A percentile compares a stretch with the other conserved stretches of the same genome.
Evolutionary conservation across 352 stramenopile genomes (phyloP).

Genomic region (Phytophthora tubulina): DNA sequence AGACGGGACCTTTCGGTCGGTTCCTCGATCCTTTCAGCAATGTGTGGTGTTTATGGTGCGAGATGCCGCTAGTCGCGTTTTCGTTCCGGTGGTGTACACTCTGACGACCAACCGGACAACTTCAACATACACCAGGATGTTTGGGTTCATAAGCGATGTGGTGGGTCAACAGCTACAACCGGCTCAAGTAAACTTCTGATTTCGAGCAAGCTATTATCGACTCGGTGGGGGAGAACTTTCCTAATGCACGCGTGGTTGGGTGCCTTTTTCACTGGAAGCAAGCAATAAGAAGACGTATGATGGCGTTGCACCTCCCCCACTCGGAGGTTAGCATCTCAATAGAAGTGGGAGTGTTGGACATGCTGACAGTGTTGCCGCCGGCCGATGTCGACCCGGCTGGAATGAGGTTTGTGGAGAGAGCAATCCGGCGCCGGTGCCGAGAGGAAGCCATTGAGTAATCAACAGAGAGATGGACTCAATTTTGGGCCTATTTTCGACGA

Average conservation of each 20-base stretch:
- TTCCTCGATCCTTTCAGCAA: constrained; percentile 21
- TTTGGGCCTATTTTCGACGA: constrained; percentile 1
- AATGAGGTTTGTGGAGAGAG: not conserved
- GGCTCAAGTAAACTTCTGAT: constrained; percentile 11
- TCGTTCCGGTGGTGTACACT: constrained; percentile 20
- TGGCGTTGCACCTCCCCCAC: not conserved
- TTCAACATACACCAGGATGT: constrained; percentile 23
- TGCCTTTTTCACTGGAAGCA: constrained; percentile 31
- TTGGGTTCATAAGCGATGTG: constrained; percentile 14
- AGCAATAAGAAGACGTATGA: constrained; percentile 13
- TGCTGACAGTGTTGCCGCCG: constrained; percentile 2
- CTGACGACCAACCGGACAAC: constrained; percentile 8
- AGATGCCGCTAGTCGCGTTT: constrained; percentile 16
- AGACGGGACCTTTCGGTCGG: constrained; percentile 36
- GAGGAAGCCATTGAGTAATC: not conserved
- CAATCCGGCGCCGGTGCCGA: not conserved
- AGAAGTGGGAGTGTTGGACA: constrained; percentile 2
- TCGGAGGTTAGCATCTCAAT: not conserved
- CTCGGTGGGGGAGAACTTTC: constrained; percentile 11
- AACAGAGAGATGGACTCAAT: not conserved
- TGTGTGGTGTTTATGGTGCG: constrained; percentile 34
- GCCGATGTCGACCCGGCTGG: not conserved
- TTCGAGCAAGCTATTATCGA: constrained; percentile 31
- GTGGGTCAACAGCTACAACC: constrained; percentile 11
- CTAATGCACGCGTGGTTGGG: constrained; percentile 6